Evolutionary conservation across 192 early-diverging fungal genomes (phyloP).

Genomic region (Coemansia sp.): DNA sequence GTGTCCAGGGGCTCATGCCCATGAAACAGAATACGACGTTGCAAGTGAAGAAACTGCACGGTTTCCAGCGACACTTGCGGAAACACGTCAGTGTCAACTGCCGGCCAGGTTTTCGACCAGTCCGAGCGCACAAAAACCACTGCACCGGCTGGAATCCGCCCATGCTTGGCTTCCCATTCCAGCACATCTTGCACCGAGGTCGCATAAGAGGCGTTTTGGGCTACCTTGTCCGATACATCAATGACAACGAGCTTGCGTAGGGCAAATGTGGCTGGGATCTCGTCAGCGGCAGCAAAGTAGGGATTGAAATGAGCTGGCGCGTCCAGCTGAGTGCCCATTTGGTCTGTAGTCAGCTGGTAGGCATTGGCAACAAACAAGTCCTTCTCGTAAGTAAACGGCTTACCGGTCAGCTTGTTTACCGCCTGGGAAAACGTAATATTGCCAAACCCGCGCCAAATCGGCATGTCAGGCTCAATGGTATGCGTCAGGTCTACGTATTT

Average conservation of each 20-base stretch:
- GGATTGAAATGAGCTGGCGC: constrained; percentile 55
- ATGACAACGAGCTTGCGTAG: constrained; percentile 55
- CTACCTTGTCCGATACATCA: constrained; percentile 42
- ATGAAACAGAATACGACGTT: constrained; percentile 51
- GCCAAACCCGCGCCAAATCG: constrained; percentile 57
- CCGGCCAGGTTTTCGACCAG: constrained; percentile 54
- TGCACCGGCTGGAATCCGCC: constrained; percentile 36
- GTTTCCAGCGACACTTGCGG: constrained; percentile 50
- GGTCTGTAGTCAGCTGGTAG: constrained; percentile 54
- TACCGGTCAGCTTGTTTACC: constrained; percentile 38
- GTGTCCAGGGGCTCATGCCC: constrained; percentile 57
- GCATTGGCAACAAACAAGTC: constrained; percentile 52
- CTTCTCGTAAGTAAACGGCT: constrained; percentile 42
- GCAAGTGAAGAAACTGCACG: constrained; percentile 49
- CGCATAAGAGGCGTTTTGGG: constrained; percentile 38
- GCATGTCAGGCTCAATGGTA: constrained; percentile 54
- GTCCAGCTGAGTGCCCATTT: constrained; percentile 57
- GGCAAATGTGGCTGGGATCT: constrained; percentile 52
- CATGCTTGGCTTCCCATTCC: constrained; percentile 41
- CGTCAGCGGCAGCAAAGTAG: constrained; percentile 43
- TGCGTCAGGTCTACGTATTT: constrained; percentile 55
- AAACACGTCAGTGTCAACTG: constrained; percentile 51
- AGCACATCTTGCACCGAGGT: constrained; percentile 36
- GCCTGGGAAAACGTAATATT: constrained; percentile 48
- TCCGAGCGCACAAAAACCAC: constrained; percentile 57